Conservation (phyloP, 768 basidiomycete species). For the Amanita inopinata region DNA sequence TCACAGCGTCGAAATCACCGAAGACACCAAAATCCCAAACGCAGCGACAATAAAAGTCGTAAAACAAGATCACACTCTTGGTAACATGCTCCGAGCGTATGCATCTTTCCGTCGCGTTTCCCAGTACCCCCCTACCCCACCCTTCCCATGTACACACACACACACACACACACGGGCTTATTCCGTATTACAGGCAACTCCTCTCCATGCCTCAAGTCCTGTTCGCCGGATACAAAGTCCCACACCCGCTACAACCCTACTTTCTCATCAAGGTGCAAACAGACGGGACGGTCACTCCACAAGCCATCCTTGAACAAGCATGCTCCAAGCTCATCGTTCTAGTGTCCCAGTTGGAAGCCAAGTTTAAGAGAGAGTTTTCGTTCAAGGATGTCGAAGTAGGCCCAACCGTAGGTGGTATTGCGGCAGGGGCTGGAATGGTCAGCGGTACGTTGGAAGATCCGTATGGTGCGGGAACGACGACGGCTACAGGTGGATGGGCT, state of each 20-base stretch:
- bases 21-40: constrained; percentile 97
- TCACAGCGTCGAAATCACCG: constrained; percentile 74
- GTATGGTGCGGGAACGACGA: constrained; percentile 22
- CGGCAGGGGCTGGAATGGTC: constrained; percentile 5
- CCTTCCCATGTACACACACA: neutral
- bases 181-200: constrained; percentile 56
- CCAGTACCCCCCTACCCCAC: neutral
- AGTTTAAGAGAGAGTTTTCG: constrained; percentile 77
- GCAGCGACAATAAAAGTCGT: constrained; percentile 91
- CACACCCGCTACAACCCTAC: constrained; percentile 90
- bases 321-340: constrained; percentile 73
- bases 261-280: constrained; percentile 96
- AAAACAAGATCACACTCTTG: constrained; percentile 96
- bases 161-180: too few species aligned
- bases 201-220: constrained; percentile 79
- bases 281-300: constrained; percentile 77
- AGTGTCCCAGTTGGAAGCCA: constrained; percentile 55
- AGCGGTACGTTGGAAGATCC: constrained; percentile 29
- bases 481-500: constrained; percentile 29
- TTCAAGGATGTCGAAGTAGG: constrained; percentile 61
- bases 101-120: constrained; percentile 1
- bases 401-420: constrained; percentile 15
- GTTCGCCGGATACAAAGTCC: constrained; percentile 97
- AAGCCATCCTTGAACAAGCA: constrained; percentile 74
- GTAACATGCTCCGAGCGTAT: constrained; percentile 92